Evolutionary conservation across 768 basidiomycete genomes (phyloP).

Genomic region (Suillus spraguei): DNA sequence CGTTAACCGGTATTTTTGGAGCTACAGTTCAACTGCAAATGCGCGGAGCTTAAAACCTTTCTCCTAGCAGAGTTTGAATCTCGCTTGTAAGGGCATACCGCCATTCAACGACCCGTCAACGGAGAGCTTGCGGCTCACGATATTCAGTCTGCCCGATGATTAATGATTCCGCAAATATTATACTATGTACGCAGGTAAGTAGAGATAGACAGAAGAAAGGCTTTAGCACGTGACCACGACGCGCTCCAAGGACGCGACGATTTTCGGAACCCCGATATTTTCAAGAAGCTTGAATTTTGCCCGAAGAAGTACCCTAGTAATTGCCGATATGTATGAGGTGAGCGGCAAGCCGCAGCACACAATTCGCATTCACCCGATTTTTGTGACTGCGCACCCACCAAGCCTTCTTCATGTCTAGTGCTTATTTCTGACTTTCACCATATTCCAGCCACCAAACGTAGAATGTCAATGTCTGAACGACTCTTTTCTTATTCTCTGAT

Average conservation of each 20-base stretch:
- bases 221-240: constrained; percentile 28
- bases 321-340: constrained; percentile 24
- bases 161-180: neutral
- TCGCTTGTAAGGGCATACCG: too few relatives aligned
- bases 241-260: constrained; percentile 13
- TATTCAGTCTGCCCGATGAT: neutral
- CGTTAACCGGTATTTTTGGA: neutral
- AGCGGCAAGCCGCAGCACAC: constrained; percentile 28
- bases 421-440: constrained; percentile 5
- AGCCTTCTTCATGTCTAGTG: constrained; percentile 1
- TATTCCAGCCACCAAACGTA: neutral
- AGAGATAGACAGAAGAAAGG: neutral
- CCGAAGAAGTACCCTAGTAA: neutral
- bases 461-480: neutral
- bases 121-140: neutral
- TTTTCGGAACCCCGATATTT: neutral
- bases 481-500: constrained; percentile 3
- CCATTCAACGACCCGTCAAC: too few relatives aligned
- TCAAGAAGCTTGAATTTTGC: neutral
- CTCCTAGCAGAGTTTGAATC: neutral
- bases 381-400: constrained; percentile 7
- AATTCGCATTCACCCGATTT: constrained; percentile 8
- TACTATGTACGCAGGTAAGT: neutral
- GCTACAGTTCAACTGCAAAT: neutral
- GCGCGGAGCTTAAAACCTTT: neutral